Evolutionary conservation across 1,284 basidiomycete genomes (phyloP), one percentile per base, ranked within the genome.

Genomic region (Ustilago shanxiensis): DNA sequence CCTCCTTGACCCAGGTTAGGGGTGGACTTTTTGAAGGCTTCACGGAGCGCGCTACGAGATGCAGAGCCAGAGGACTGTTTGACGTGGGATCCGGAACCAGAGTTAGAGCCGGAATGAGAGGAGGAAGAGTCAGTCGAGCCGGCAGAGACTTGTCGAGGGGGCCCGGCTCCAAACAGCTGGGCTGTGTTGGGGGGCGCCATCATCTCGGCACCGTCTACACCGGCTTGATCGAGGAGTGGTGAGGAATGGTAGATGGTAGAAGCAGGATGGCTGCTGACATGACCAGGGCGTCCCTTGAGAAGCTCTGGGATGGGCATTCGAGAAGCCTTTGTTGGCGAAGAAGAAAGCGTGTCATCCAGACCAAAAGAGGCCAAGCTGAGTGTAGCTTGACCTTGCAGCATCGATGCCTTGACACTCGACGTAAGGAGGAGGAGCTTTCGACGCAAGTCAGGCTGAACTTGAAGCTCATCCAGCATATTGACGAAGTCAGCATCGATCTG

Each of bases 371-470:
- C 88, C 13, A 89, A 85, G 28, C 89, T 88, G 80, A 94, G 88
- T 14, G 90, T 89, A 28, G 91, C 91, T 2, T 93, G 93, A 0
- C 93, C 93, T 81, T 92, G 93, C 62, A 95, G 88, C 92, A 95
- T 94, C n/a, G 92, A 92, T 3, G 92, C 92, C 82, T 95, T 95
- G 44, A 95, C 93, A 1, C 91, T 90, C 0, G 91, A 87, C 70
- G 93, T 93, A 89, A 95, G 92, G 24, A 90, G 90, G 44, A 89
- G 88, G 6, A 95, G 89, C 86, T 93, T 93, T 1, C 91, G 90
- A 13, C 93, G 89, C 18, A 94, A 87, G 11, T 90, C 90, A 0
- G 89, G 87, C 4, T 93, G 93, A 39, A 95, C 93, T 87, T 95
- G 78, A n/a, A 81, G 69, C 59, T 80, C 70, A 37, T 72, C 73